These are phyloP conservation scores for Candida bentonensis DNA, from an alignment of 805 yeast species.

Conservation along the genomic window DNA sequence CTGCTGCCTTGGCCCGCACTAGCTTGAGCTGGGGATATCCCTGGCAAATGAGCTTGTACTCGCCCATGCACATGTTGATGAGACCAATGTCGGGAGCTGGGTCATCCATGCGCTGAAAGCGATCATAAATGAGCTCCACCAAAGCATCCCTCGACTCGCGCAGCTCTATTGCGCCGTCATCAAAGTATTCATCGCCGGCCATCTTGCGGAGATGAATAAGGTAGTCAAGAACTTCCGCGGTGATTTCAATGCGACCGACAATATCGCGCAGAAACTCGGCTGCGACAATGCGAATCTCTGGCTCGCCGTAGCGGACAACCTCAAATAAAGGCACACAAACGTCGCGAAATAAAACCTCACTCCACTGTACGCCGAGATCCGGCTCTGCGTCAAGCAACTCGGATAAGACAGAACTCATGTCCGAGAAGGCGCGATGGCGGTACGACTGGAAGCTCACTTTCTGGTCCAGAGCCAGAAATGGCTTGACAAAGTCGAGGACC, in stretches of 20 bases:
- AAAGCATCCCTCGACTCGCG: neutral
- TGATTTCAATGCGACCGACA: neutral
- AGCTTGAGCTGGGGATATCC: neutral
- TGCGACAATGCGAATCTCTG: neutral
- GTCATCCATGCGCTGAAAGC: neutral
- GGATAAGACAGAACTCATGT: neutral
- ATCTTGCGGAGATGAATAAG: neutral
- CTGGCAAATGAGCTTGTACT: neutral
- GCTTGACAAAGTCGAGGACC: neutral
- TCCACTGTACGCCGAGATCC: neutral
- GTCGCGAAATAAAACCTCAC: neutral
- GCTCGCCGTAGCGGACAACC: neutral
- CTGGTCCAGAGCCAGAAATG: neutral
- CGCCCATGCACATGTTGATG: neutral
- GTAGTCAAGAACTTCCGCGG: neutral
- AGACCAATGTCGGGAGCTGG: neutral
- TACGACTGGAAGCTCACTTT: neutral
- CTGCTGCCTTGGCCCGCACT: neutral
- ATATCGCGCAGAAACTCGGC: neutral
- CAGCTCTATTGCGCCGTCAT: neutral
- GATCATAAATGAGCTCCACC: neutral
- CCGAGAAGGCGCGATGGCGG: neutral
- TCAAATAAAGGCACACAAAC: neutral
- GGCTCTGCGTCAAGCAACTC: neutral
- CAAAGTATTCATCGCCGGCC: neutral